Conservation (phyloP, 305 asterid genomes). For the Fraxinus floribunda region DNA sequence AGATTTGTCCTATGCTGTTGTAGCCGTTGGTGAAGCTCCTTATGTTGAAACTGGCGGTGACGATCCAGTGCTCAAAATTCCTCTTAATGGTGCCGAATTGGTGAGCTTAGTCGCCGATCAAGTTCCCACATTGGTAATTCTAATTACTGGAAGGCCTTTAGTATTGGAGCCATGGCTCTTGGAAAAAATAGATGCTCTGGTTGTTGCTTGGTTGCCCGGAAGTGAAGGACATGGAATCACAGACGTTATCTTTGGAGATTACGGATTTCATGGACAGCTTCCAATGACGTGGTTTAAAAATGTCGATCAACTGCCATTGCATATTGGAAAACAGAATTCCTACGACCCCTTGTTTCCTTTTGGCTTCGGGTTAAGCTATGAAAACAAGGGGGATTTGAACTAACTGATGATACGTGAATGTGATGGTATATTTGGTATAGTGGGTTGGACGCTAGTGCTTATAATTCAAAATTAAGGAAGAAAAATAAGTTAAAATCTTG, state of each 20-base stretch:
- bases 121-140: slow-evolving; percentile 57
- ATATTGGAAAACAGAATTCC: slow-evolving; percentile 41
- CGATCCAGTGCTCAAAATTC: slow-evolving; percentile 47
- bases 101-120: slow-evolving; percentile 44
- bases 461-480: not conserved
- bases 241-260: slow-evolving; percentile 73
- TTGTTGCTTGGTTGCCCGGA: slow-evolving; percentile 84
- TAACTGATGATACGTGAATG: not conserved
- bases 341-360: slow-evolving; percentile 62
- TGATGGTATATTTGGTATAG: not conserved
- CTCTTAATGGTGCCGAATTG: slow-evolving; percentile 53
- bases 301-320: slow-evolving; percentile 67
- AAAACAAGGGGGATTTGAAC: not conserved
- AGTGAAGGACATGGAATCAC: slow-evolving; percentile 67
- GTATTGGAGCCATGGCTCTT: slow-evolving; percentile 47
- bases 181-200: slow-evolving; percentile 60
- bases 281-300: slow-evolving; percentile 70
- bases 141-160: slow-evolving; percentile 80
- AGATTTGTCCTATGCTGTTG: slow-evolving; percentile 37
- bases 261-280: slow-evolving; percentile 65
- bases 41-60: slow-evolving; percentile 44
- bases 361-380: slow-evolving; percentile 60
- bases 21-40: slow-evolving; percentile 43
- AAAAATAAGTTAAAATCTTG: not conserved
- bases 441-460: not conserved